Conservation (phyloP, 1,139 yeast genomes). For the Candida smagusa region DNA sequence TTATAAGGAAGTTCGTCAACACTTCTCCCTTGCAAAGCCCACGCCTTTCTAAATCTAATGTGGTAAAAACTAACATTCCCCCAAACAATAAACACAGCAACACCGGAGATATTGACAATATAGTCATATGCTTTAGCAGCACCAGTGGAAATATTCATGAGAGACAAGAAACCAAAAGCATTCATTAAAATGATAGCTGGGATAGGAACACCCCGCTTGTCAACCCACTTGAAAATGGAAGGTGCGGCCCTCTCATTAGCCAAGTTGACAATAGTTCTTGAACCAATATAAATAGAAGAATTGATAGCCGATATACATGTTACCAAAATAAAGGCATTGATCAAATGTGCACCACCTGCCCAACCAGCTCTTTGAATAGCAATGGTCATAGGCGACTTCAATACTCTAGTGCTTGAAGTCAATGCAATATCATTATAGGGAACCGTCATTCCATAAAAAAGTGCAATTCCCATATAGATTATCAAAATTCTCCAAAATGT, state of each 20-base stretch:
- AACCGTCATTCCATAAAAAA: slow-evolving; percentile 53
- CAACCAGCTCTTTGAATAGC: slow-evolving; percentile 48
- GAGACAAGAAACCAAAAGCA: slow-evolving; percentile 47
- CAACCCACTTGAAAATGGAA: slow-evolving; percentile 36
- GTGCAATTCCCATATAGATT: slow-evolving; percentile 54
- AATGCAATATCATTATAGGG: slow-evolving; percentile 46
- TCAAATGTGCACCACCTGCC: slow-evolving; percentile 46
- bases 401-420: slow-evolving; percentile 20
- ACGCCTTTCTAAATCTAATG: slow-evolving; percentile 49
- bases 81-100: slow-evolving; percentile 57
- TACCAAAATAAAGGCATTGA: slow-evolving; percentile 49
- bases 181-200: slow-evolving; percentile 48
- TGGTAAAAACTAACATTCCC: slow-evolving; percentile 41
- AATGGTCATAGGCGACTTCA: slow-evolving; percentile 43
- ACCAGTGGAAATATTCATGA: slow-evolving; percentile 50
- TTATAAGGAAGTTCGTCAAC: slow-evolving; percentile 51
- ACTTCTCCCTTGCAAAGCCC: slow-evolving; percentile 45
- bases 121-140: slow-evolving; percentile 52
- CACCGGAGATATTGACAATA: slow-evolving; percentile 54
- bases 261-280: slow-evolving; percentile 49
- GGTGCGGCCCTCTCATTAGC: slow-evolving; percentile 53
- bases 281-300: slow-evolving; percentile 51
- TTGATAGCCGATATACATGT: slow-evolving; percentile 55
- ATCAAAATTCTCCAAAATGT: slow-evolving; percentile 51
- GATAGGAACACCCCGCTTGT: slow-evolving; percentile 49